Evolutionary conservation across 352 stramenopile genomes (phyloP), one percentile per base, ranked within the genome.

Genomic region (Pythium vanterpoolii): DNA sequence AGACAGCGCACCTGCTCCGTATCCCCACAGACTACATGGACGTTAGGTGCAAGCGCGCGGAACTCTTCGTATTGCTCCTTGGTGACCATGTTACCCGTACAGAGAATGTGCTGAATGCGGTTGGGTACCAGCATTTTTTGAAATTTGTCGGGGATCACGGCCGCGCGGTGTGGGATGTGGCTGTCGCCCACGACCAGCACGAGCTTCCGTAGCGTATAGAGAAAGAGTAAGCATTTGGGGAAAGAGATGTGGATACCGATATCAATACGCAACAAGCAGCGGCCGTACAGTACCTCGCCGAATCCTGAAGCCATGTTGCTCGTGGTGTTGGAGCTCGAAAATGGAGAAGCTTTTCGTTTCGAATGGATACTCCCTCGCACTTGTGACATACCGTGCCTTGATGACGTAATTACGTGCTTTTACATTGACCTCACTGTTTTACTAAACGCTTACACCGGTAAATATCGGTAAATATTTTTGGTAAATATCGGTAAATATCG

Each of bases 71-170:
- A 98, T 68, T 98, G 92, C 66, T 99, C 95, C 50, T 93, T 93
- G 4, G 89, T 94, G 50, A 89, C 89, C 60, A 99, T 73, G 72
- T 99, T 99, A 28, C 97, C 97, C 16, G 97, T 99, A 72, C 97
- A 99, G 50, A 99, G 71, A 10, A 99, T 90, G 70, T 99, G 96
- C 69, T 99, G 94, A 73, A 99, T 99, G 70, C 98, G 98, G 68
- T 98, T 98, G 4, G 96, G 96, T 55, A 94, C 84, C 50, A 93
- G 77, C 76, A 96, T 96, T 61, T 95, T 94, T 68, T 96, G 89
- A 64, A 99, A 99, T 66, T 98, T 98, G 44, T 98, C 93, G 6
- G 96, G 97, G 50, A 99, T 98, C 28, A 92, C 79, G 23, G 85
- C 87, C 1, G 94, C 86, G 58, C 97, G 82, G 40, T 97, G 89